Evolutionary conservation across 2,329 filamentous ascomycete genomes (phyloP).

Genomic region (Colletotrichum sublineola): DNA sequence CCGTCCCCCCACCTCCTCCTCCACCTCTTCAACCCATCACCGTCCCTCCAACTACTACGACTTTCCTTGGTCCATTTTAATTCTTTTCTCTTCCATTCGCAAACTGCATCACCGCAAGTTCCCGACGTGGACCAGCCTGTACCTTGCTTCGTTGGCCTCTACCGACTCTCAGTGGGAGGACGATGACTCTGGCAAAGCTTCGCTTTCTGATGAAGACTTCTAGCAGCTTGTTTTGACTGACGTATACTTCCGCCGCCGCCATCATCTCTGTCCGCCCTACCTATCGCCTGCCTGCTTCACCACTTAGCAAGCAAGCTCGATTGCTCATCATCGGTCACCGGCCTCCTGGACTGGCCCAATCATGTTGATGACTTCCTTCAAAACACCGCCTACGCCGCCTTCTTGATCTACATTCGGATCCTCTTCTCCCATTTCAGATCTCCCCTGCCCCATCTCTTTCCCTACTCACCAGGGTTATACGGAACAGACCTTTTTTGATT

Average conservation of each 20-base stretch:
- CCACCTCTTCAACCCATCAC: conserved; percentile 44
- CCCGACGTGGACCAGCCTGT: conserved; percentile 54
- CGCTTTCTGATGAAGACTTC: conserved; percentile 52
- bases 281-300: conserved; percentile 29
- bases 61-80: conserved; percentile 43
- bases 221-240: conserved; percentile 55
- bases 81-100: conserved; percentile 45
- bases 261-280: conserved; percentile 47
- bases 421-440: conserved; percentile 48
- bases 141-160: conserved; percentile 47
- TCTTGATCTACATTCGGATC: conserved; percentile 51
- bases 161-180: conserved; percentile 51
- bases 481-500: conserved; percentile 1
- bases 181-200: conserved; percentile 56
- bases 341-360: conserved; percentile 56
- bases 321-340: conserved; percentile 58
- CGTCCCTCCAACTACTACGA: conserved; percentile 42
- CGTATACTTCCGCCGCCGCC: conserved; percentile 52
- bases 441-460: conserved; percentile 48
- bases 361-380: conserved; percentile 57
- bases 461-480: conserved; percentile 42
- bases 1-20: conserved; percentile 42
- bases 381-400: conserved; percentile 57
- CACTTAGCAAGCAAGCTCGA: conserved; percentile 46
- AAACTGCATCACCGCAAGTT: conserved; percentile 51